These are phyloP conservation scores for Mycotypha africana DNA, from an alignment of 371 early-diverging fungal genomes.

Conservation along the genomic window DNA sequence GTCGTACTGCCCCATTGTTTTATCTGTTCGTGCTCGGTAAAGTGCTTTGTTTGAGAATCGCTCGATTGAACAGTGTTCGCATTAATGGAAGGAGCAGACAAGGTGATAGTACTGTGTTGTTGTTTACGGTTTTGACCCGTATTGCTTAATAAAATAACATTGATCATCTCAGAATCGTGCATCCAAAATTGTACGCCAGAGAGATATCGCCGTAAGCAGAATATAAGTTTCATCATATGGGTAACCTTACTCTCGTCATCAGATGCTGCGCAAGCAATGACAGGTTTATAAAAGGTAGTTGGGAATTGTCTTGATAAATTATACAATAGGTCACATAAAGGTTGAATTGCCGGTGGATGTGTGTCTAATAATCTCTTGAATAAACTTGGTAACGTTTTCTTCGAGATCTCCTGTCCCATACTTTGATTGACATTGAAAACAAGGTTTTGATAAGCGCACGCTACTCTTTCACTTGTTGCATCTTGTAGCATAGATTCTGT, in stretches of 20 bases:
- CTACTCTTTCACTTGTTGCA: conserved; percentile 11
- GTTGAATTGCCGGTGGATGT: conserved; percentile 20
- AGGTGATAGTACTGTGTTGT: neutral
- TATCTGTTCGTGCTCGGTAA: too few species aligned
- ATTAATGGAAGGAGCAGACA: neutral
- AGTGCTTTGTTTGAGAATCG: too few species aligned
- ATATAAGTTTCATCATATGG: conserved; percentile 36
- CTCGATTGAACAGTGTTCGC: neutral
- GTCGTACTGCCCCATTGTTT: conserved; percentile 57
- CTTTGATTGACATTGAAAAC: conserved; percentile 19
- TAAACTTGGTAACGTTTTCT: conserved; percentile 27
- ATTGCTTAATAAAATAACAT: conserved; percentile 55
- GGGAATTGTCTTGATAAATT: conserved; percentile 35
- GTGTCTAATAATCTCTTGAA: conserved; percentile 21
- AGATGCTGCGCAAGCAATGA: conserved; percentile 58
- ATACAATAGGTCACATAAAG: conserved; percentile 33
- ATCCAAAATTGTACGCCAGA: conserved; percentile 58
- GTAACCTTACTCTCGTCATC: conserved; percentile 47
- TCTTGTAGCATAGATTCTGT: conserved; percentile 27
- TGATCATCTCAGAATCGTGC: conserved; percentile 63
- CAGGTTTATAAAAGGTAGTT: conserved; percentile 47
- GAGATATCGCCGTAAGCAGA: conserved; percentile 44
- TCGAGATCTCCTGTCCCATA: conserved; percentile 28
- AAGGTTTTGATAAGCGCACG: conserved; percentile 24
- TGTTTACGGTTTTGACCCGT: conserved; percentile 26